These are phyloP conservation scores for Ceratorhiza oryzae-sativae DNA, from an alignment of 1,284 basidiomycete genomes.

Conservation along the genomic window DNA sequence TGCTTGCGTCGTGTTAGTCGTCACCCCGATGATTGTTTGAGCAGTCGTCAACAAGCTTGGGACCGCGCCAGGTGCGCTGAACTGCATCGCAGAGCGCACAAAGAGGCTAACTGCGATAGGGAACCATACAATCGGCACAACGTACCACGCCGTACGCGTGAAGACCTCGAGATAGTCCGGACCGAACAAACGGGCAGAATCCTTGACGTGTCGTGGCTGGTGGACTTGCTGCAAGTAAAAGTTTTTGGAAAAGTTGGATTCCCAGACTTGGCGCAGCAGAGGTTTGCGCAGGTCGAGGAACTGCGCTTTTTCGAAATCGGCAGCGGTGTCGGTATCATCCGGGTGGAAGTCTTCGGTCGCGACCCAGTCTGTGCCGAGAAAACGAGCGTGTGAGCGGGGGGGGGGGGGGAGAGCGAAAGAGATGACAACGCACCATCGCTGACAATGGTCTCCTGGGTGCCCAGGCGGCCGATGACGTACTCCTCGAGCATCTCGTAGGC, in stretches of 20 bases:
- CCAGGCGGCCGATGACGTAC: conserved; percentile 81
- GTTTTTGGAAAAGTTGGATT: conserved; percentile 86
- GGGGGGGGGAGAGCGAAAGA: conserved; percentile 1
- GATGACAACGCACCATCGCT: conserved; percentile 69
- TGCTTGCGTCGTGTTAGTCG: conserved; percentile 4
- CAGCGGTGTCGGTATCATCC: conserved; percentile 79
- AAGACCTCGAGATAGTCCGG: conserved; percentile 85
- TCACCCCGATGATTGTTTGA: conserved; percentile 6
- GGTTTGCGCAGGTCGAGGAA: conserved; percentile 94
- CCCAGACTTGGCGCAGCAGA: conserved; percentile 84
- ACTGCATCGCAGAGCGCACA: conserved; percentile 82
- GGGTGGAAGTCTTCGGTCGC: conserved; percentile 88
- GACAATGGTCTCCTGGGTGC: conserved; percentile 76
- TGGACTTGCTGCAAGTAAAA: conserved; percentile 98
- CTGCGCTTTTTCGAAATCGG: conserved; percentile 85
- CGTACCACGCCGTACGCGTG: conserved; percentile 93
- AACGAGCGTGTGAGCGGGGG: background rate
- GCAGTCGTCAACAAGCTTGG: conserved; percentile 23
- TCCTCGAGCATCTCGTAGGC: conserved; percentile 94
- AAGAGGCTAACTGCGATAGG: conserved; percentile 87
- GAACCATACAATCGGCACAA: conserved; percentile 91
- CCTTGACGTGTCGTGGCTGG: conserved; percentile 88
- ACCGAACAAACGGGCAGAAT: conserved; percentile 89
- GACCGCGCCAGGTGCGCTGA: conserved; percentile 54
- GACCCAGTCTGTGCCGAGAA: conserved; percentile 71